Percentiles rank a stretch among this genome's conserved stretches.
Evolutionary conservation across 2,329 filamentous ascomycete genomes (phyloP).

Genomic region (Elsinoe batatas): DNA sequence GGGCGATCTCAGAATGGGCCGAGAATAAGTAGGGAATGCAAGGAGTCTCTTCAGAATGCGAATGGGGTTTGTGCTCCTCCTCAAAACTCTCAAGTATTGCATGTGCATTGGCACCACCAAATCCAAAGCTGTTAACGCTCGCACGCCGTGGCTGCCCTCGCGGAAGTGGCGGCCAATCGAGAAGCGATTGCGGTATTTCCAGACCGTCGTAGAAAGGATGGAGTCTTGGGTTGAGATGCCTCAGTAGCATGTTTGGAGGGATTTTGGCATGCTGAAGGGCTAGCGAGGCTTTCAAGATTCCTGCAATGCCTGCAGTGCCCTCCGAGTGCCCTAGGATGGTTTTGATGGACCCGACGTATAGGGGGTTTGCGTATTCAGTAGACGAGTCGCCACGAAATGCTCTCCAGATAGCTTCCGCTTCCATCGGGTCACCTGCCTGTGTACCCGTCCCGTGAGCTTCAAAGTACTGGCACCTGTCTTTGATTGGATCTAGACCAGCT

Average conservation of each 20-base stretch:
- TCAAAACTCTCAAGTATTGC: conserved; percentile 35
- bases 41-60: background rate
- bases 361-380: conserved; percentile 12
- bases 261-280: conserved; percentile 21
- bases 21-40: background rate
- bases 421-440: conserved; percentile 21
- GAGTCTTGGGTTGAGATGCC: conserved; percentile 25
- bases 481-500: conserved; percentile 25
- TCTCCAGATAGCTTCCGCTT: conserved; percentile 19
- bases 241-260: conserved; percentile 20
- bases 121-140: conserved; percentile 38
- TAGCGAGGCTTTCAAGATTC: conserved; percentile 31
- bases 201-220: conserved; percentile 19
- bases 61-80: background rate
- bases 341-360: conserved; percentile 25
- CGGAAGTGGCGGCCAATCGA: background rate
- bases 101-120: conserved; percentile 49
- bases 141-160: background rate
- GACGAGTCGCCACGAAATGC: background rate
- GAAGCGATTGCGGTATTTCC: conserved; percentile 19
- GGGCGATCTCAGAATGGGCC: background rate
- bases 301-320: conserved; percentile 41
- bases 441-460: conserved; percentile 25
- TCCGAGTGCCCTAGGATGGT: conserved; percentile 40
- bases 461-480: conserved; percentile 14